These are phyloP conservation scores for Protomyces pachydermus DNA, from an alignment of 1,139 yeast species.

Conservation along the genomic window DNA sequence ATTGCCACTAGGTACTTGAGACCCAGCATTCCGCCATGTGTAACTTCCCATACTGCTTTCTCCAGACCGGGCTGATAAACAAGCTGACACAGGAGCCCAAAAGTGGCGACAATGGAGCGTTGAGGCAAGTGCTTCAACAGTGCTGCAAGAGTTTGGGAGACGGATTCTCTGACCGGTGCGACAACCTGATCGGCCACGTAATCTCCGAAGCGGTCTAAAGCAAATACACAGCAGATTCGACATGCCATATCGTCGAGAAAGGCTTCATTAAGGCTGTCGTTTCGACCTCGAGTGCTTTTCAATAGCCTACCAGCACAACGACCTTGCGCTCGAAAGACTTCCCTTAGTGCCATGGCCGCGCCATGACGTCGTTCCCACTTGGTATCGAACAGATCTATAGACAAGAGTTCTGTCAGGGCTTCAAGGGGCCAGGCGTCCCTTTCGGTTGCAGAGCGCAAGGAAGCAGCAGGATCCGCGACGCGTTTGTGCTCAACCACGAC, in stretches of 20 bases:
- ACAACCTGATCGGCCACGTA: conserved; percentile 96
- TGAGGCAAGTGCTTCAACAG: conserved; percentile 65
- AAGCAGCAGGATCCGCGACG: conserved; percentile 58
- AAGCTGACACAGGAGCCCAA: conserved; percentile 59
- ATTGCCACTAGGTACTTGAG: conserved; percentile 87
- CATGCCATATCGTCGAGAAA: conserved; percentile 87
- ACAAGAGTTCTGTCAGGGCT: conserved; percentile 84
- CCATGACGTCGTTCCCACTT: conserved; percentile 97
- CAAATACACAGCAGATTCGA: conserved; percentile 76
- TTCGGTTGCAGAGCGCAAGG: conserved; percentile 53
- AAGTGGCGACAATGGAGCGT: conserved; percentile 53
- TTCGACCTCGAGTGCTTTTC: conserved; percentile 58
- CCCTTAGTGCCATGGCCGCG: conserved; percentile 87
- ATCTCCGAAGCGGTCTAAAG: conserved; percentile 93
- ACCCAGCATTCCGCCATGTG: conserved; percentile 97
- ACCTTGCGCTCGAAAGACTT: conserved; percentile 78
- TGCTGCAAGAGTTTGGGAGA: conserved; percentile 93
- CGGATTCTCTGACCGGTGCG: conserved; percentile 96
- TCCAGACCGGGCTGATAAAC: conserved; percentile 58
- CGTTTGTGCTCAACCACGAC: conserved; percentile 77
- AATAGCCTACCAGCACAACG: conserved; percentile 76
- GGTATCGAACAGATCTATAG: conserved; percentile 76
- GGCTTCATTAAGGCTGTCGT: conserved; percentile 57
- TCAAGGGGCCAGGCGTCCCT: conserved; percentile 92
- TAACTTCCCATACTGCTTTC: conserved; percentile 81